Conservation (phyloP, 306 rosid genomes). For the cucumber (Cucumis sativus) region Cucumber_9930_V3 NC_026655.2:19836001-19836500, state of each 20-base stretch:
- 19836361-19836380: slow-evolving; percentile 60
- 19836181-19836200: slow-evolving; percentile 47
- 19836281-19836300: slow-evolving; percentile 62
- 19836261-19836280: slow-evolving; percentile 68
- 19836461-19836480: slow-evolving; percentile 51
- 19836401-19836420: slow-evolving; percentile 74
- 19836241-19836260: slow-evolving; percentile 61
- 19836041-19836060: slow-evolving; percentile 55
- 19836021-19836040: slow-evolving; percentile 85
- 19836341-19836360: slow-evolving; percentile 79
- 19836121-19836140: slow-evolving; percentile 68
- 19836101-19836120: slow-evolving; percentile 72
- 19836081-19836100: slow-evolving; percentile 79
- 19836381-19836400: slow-evolving; percentile 81
- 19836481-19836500: slow-evolving; percentile 61
- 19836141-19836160: slow-evolving; percentile 66
- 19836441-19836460: slow-evolving; percentile 55
- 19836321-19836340: slow-evolving; percentile 68
- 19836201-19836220: slow-evolving; percentile 69
- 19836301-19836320: slow-evolving; percentile 31
- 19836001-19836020: slow-evolving; percentile 78
- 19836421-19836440: slow-evolving; percentile 62
- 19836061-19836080: slow-evolving; percentile 72
- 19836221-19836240: slow-evolving; percentile 71
- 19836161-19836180: slow-evolving; percentile 42